Percentiles rank a stretch among this genome's conserved stretches.
phyloP scores from a whole-genome alignment of 2,329 filamentous ascomycete genomes.

The Didymella sp. region DNA sequence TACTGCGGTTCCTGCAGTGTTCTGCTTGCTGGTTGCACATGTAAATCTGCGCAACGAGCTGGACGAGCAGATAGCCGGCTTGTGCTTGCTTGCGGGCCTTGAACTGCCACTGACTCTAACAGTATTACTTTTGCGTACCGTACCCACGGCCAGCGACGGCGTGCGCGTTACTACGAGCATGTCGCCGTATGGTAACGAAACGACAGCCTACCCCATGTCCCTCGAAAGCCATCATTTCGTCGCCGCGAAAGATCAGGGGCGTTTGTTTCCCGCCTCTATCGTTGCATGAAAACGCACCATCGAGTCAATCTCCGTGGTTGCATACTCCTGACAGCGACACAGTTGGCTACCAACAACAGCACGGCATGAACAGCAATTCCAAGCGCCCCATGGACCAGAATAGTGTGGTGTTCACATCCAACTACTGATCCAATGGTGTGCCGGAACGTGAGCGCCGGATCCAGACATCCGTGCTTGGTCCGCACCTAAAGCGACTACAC shows the following conservation, averaged over 20 bases:
- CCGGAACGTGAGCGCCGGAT: constrained; percentile 8
- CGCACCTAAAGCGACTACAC: constrained; percentile 3
- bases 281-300: constrained; percentile 8
- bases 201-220: constrained; percentile 13
- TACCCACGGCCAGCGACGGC: not conserved
- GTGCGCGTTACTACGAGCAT: not conserved
- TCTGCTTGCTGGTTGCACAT: constrained; percentile 4
- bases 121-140: not conserved
- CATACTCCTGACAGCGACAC: constrained; percentile 3
- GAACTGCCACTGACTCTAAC: not conserved
- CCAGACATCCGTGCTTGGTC: constrained; percentile 3
- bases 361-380: constrained; percentile 3
- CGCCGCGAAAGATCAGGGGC: constrained; percentile 5
- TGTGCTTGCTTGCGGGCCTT: not conserved
- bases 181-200: constrained; percentile 16
- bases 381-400: constrained; percentile 8
- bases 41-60: not conserved
- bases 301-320: constrained; percentile 22
- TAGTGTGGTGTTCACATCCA: constrained; percentile 11
- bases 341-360: not conserved
- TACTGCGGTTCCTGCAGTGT: constrained; percentile 17
- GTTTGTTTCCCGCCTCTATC: constrained; percentile 1
- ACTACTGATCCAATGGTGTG: constrained; percentile 13
- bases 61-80: not conserved
- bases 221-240: constrained; percentile 13